Evolutionary conservation across 1,284 basidiomycete species (phyloP).

Genomic region (Fomitopsis betulina): DNA sequence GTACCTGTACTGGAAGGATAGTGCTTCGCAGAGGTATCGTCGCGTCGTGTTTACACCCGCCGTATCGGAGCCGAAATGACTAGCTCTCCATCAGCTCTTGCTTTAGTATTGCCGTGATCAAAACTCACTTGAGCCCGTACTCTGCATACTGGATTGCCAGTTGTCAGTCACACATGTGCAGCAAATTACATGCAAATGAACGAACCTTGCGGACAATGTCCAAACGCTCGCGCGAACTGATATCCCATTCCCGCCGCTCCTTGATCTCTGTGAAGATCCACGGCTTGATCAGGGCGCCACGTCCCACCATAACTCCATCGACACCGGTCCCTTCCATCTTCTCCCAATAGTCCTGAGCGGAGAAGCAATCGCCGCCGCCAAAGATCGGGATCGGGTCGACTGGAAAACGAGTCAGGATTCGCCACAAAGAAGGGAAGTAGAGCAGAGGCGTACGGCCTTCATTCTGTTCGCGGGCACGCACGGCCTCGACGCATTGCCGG

Average conservation of each 20-base stretch:
- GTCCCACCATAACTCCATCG: slow-evolving; percentile 93
- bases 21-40: slow-evolving; percentile 90
- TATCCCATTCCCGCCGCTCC: slow-evolving; percentile 92
- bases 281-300: slow-evolving; percentile 94
- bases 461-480: slow-evolving; percentile 77
- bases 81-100: slow-evolving; percentile 20
- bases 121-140: slow-evolving; percentile 68
- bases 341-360: slow-evolving; percentile 80
- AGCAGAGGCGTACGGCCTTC: slow-evolving; percentile 54
- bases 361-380: slow-evolving; percentile 94
- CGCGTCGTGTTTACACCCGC: slow-evolving; percentile 90
- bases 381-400: slow-evolving; percentile 89
- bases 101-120: background rate
- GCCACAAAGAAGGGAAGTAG: background rate
- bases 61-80: slow-evolving; percentile 90
- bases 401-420: slow-evolving; percentile 23
- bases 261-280: slow-evolving; percentile 98
- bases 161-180: background rate
- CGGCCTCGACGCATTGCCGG: slow-evolving; percentile 77
- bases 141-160: slow-evolving; percentile 61
- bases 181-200: background rate
- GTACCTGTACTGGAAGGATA: slow-evolving; percentile 95
- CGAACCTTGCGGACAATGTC: slow-evolving; percentile 79
- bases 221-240: slow-evolving; percentile 85
- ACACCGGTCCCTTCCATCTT: slow-evolving; percentile 77